phyloP scores from a whole-genome alignment of 305 asterid species.

The Ajuga reptans region DNA sequence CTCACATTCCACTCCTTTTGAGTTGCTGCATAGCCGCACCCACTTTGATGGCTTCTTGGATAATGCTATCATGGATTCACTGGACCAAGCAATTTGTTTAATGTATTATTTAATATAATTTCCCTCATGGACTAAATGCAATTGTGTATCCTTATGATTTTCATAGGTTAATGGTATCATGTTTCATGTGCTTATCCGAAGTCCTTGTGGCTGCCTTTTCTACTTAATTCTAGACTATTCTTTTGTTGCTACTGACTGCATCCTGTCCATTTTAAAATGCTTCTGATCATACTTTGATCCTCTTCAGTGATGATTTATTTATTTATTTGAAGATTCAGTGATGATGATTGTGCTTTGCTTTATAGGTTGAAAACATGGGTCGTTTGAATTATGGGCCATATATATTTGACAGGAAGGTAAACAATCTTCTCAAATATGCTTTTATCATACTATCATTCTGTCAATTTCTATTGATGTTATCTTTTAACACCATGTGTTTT shows the following conservation, averaged over 20 bases:
- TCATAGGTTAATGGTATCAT: neutral
- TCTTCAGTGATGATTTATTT: slow-evolving; percentile 11
- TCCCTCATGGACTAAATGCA: neutral
- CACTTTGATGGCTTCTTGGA: neutral
- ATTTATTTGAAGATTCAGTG: neutral
- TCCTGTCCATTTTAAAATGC: neutral
- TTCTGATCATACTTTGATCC: neutral
- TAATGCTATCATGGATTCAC: neutral
- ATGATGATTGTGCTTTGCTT: neutral
- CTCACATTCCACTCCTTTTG: neutral
- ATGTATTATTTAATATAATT: neutral
- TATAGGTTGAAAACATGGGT: slow-evolving; percentile 95
- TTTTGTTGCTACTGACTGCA: neutral
- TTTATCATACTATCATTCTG: neutral
- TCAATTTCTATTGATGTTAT: neutral
- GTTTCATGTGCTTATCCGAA: neutral
- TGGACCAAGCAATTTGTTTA: neutral
- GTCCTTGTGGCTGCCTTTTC: neutral
- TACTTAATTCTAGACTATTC: neutral
- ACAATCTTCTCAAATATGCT: neutral
- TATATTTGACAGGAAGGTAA: slow-evolving; percentile 76
- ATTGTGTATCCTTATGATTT: neutral
- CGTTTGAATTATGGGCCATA: slow-evolving; percentile 78
- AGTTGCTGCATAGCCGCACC: no score
- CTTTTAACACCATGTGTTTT: neutral